phyloP scores from a whole-genome alignment of 169 alveolate genomes.

The Babesia sp. region DNA sequence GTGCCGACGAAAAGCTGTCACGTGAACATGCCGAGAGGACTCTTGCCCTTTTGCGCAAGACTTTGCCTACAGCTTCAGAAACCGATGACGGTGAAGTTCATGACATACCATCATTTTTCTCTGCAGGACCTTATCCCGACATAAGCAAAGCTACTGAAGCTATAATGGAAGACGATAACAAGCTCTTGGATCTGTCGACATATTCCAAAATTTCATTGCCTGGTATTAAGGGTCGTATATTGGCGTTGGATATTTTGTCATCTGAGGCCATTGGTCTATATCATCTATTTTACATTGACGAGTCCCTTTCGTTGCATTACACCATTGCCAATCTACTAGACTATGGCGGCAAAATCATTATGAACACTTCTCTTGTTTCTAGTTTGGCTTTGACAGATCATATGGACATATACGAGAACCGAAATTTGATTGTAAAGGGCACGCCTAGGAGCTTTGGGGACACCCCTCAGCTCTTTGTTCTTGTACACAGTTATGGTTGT shows the following conservation, averaged over 20 bases:
- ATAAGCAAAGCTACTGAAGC: background rate
- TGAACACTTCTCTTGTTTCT: background rate
- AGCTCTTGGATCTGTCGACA: background rate
- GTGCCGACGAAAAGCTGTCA: no score
- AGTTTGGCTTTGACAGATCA: background rate
- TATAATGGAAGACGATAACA: background rate
- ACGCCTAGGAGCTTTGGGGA: background rate
- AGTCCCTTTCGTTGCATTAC: background rate
- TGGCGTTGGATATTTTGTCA: background rate
- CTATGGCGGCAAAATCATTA: background rate
- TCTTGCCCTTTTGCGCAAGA: no score
- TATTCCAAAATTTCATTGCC: background rate
- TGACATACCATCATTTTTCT: background rate
- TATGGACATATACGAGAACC: background rate
- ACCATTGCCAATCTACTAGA: background rate
- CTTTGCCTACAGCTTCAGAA: no score
- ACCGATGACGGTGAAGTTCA: no score
- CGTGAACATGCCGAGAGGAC: no score
- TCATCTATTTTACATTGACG: constrained; percentile 12
- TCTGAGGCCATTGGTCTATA: background rate
- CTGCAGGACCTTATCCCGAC: background rate
- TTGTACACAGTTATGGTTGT: constrained; percentile 10
- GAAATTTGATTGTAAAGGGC: background rate
- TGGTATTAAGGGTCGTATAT: background rate
- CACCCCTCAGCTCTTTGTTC: background rate